Evolutionary conservation across 179 eudicot species (phyloP).

Genomic region (Heliamphora pulchella): DNA sequence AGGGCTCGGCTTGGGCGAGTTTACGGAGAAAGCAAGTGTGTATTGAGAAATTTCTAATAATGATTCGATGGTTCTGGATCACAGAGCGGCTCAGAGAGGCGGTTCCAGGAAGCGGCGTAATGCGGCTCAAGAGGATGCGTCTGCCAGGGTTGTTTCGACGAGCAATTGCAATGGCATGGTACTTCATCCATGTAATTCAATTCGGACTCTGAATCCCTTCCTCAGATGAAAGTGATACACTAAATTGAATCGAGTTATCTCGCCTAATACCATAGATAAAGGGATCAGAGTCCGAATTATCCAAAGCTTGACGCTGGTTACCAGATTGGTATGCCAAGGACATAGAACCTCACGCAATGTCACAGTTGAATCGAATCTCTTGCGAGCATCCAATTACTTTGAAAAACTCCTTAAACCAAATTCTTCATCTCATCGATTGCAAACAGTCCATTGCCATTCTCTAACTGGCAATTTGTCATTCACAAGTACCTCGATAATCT

Average conservation of each 20-base stretch:
- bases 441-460: constrained; percentile 44
- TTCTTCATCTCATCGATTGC: constrained; percentile 35
- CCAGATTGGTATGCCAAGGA: constrained; percentile 27
- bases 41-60: constrained; percentile 28
- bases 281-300: constrained; percentile 44
- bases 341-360: constrained; percentile 21
- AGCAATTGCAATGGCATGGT: constrained; percentile 25
- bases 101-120: constrained; percentile 50
- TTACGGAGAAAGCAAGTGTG: constrained; percentile 25
- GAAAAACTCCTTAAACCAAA: constrained; percentile 1
- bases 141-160: constrained; percentile 36
- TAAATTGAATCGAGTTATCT: constrained; percentile 37
- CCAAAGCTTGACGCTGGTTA: constrained; percentile 22
- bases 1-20: constrained; percentile 29
- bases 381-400: not conserved
- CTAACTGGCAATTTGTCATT: constrained; percentile 41
- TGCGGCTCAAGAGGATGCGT: constrained; percentile 31
- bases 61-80: constrained; percentile 40
- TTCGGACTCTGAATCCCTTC: too few species aligned
- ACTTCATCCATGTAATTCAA: too few species aligned
- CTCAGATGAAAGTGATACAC: too few species aligned
- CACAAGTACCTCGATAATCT: constrained; percentile 46
- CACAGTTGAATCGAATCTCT: constrained; percentile 21
- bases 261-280: constrained; percentile 52
- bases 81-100: constrained; percentile 22